These are phyloP conservation scores for Blastobotrys peoriensis DNA, from an alignment of 805 yeast species.

Conservation along the genomic window DNA sequence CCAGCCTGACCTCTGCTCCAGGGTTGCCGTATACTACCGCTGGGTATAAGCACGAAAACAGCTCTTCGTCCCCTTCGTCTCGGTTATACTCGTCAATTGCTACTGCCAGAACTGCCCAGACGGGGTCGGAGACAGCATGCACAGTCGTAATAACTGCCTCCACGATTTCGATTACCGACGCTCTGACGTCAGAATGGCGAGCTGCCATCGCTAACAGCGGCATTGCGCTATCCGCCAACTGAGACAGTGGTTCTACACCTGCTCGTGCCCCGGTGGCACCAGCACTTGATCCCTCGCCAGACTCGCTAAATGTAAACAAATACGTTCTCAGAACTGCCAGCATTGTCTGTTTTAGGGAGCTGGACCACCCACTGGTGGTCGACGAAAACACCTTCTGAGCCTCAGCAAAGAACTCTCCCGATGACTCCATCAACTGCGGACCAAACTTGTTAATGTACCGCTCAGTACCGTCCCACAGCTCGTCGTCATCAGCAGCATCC, in stretches of 20 bases:
- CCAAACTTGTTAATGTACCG: neutral
- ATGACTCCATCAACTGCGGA: neutral
- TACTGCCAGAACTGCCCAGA: conserved; percentile 64
- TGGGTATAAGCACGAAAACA: neutral
- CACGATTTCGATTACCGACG: conserved; percentile 56
- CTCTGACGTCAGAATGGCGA: neutral
- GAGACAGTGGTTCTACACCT: neutral
- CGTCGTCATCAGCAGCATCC: neutral
- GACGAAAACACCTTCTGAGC: neutral
- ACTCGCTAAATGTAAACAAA: neutral
- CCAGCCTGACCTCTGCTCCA: neutral
- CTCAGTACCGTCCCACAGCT: neutral
- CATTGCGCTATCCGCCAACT: neutral
- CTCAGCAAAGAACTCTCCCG: neutral
- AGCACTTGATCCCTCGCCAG: too few relatives aligned
- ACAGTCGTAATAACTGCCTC: conserved; percentile 57
- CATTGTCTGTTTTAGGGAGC: neutral
- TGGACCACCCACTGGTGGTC: neutral
- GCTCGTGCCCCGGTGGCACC: too few relatives aligned
- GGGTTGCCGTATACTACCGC: neutral
- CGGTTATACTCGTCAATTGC: neutral
- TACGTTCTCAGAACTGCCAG: neutral
- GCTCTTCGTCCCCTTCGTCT: neutral
- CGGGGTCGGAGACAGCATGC: conserved; percentile 54
- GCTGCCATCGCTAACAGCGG: neutral